Base-by-base conservation (phyloP, 2,329 filamentous ascomycete species). In the Diaporthe humulicola region DNA sequence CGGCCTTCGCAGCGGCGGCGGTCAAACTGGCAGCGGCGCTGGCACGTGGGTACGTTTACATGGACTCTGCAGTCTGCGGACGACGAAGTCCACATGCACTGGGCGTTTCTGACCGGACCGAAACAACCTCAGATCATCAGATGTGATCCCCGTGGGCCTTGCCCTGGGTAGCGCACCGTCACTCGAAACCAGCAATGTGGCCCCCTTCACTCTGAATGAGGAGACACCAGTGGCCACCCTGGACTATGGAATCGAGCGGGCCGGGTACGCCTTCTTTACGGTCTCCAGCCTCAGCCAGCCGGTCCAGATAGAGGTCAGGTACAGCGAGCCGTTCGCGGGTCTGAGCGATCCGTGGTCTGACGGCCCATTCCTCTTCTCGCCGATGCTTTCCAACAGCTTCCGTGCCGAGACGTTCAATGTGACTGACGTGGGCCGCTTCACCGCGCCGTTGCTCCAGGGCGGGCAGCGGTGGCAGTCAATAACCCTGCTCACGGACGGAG, bases 391-490 rank as follows among this genome's bases (percentile, higher is more conserved):
- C 30, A 84, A 83, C 71, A 80, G 78, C 1, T 85, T 83, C 72
- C 81, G 85, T 2, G 78, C 81, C 4, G 84, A 86, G 72, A 85
- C 84, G 0, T 83, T 85, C 74, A 81, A 84, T 15, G 50, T 86
- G n/a, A 83, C 81, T 0, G 57, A 74, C 0, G 14, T 70, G 1
- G 84, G 84, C 3, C 70, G 75, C 3, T 30, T 81, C 0, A 45
- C 19, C 9, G 45, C 45, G 30, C 64, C 45, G 14, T 36, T 67
- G 30, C 12, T 67, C 22, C 64, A 67, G 64, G 64, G 45, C 7
- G 64, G 64, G 12, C 64, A 67, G n/a, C 45, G 64, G 45, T 67
- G 64, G 64, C 45, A 67, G 33, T 67, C 64, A 6, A 38, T 67
- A 12, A 12, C 22, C 2, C 45, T 67, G 30, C 45, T 67, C 45